Conservation (phyloP, 108 stramenopile species). For the Fragilaria crotonensis region DNA sequence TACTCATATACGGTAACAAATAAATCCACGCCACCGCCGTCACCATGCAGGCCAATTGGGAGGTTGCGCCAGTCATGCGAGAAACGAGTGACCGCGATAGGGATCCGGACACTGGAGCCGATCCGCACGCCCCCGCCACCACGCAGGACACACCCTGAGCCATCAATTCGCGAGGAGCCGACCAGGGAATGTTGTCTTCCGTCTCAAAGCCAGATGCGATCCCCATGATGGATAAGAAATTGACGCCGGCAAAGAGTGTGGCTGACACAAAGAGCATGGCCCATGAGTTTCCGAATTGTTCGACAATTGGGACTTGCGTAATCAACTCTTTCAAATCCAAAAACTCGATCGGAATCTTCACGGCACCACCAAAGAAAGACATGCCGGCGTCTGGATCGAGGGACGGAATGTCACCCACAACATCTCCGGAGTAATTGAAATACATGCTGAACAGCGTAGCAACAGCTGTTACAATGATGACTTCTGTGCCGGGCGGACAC, state of each 20-base stretch:
- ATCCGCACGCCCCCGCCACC: constrained; percentile 58
- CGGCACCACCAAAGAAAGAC: constrained; percentile 35
- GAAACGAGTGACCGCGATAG: constrained; percentile 70
- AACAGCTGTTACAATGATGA: constrained; percentile 56
- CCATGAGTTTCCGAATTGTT: constrained; percentile 56
- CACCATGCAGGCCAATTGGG: constrained; percentile 59
- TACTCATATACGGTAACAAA: constrained; percentile 74
- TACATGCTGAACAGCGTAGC: constrained; percentile 59
- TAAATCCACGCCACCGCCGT: constrained; percentile 70
- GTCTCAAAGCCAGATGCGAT: constrained; percentile 73
- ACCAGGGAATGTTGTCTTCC: constrained; percentile 70
- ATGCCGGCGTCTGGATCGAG: constrained; percentile 57
- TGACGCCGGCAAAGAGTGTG: constrained; percentile 62
- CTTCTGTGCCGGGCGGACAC: constrained; percentile 72
- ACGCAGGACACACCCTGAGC: constrained; percentile 68
- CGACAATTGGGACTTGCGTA: constrained; percentile 45
- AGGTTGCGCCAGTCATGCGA: constrained; percentile 71
- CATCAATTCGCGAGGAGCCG: constrained; percentile 66
- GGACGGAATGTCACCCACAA: constrained; percentile 77
- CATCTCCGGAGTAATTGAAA: constrained; percentile 49
- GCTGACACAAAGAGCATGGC: constrained; percentile 42
- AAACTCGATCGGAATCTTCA: constrained; percentile 57
- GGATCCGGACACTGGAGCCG: constrained; percentile 71
- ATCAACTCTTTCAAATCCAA: constrained; percentile 45
- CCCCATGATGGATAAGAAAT: constrained; percentile 74